phyloP scores from a whole-genome alignment of 148 eudicot species.

The Chenopodium berlandieri region DNA sequence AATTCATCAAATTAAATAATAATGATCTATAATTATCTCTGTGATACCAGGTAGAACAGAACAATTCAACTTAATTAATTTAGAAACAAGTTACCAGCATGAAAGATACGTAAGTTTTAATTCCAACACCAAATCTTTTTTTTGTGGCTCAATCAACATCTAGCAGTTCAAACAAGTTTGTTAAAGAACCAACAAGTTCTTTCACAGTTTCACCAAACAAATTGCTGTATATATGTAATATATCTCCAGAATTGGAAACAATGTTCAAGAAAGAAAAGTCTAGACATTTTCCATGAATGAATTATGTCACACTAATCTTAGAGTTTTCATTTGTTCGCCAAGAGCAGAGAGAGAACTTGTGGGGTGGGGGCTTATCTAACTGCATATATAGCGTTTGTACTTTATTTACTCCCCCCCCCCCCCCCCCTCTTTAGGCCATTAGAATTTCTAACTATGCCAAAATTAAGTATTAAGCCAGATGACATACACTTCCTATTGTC shows the following conservation, averaged over 20 bases:
- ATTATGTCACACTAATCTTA: not conserved
- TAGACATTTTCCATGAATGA: not conserved
- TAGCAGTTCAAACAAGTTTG: not conserved
- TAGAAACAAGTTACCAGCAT: not conserved
- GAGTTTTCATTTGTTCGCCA: not conserved
- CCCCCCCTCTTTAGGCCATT: not conserved
- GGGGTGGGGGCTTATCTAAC: too few species aligned
- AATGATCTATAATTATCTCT: not conserved
- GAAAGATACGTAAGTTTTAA: not conserved
- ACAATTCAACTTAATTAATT: not conserved
- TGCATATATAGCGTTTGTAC: not conserved
- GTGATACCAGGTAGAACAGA: not conserved
- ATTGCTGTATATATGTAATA: not conserved
- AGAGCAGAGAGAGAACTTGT: not conserved
- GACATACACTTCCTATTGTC: slow-evolving; percentile 92
- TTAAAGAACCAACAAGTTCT: not conserved
- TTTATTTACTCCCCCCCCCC: not conserved
- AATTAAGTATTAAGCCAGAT: not conserved
- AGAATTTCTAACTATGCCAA: not conserved
- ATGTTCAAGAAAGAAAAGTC: not conserved
- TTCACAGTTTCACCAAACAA: not conserved
- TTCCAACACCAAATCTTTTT: not conserved
- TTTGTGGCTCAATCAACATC: not conserved
- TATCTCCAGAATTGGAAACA: not conserved
- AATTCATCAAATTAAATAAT: slow-evolving; percentile 15